Evolutionary conservation across 495 filamentous ascomycete species (phyloP).

Genomic region (Trichocladium antarcticum): DNA sequence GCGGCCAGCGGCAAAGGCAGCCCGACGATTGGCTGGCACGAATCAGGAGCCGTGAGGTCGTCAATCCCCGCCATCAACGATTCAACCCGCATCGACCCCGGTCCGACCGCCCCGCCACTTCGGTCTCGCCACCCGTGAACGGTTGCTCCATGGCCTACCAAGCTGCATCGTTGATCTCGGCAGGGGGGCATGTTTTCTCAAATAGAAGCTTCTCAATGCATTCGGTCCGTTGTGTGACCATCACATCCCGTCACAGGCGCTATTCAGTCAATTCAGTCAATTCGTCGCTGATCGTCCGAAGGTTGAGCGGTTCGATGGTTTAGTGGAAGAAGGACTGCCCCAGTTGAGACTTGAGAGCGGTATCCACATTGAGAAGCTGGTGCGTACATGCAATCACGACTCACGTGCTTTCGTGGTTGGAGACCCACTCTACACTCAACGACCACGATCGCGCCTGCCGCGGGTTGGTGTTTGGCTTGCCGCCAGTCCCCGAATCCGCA

Average conservation of each 20-base stretch:
- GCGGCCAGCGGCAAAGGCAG: conserved; percentile 21
- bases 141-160: neutral
- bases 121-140: neutral
- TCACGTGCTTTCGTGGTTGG: neutral
- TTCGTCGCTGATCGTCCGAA: neutral
- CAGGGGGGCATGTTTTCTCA: neutral
- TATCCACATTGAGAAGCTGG: neutral
- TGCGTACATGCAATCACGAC: neutral
- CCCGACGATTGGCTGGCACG: conserved; percentile 19
- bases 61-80: conserved; percentile 15
- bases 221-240: conserved; percentile 3
- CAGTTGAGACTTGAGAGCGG: neutral
- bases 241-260: conserved; percentile 4
- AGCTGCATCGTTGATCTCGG: too few species aligned
- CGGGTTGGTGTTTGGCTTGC: neutral
- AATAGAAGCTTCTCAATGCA: neutral
- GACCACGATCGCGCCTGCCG: neutral
- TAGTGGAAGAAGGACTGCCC: neutral
- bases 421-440: neutral
- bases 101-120: conserved; percentile 6
- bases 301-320: neutral
- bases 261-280: neutral
- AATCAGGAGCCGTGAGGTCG: neutral
- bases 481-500: too few species aligned
- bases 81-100: conserved; percentile 16